These are phyloP conservation scores for Boletus barrowsii DNA, from an alignment of 768 basidiomycete species.

Conservation along the genomic window DNA sequence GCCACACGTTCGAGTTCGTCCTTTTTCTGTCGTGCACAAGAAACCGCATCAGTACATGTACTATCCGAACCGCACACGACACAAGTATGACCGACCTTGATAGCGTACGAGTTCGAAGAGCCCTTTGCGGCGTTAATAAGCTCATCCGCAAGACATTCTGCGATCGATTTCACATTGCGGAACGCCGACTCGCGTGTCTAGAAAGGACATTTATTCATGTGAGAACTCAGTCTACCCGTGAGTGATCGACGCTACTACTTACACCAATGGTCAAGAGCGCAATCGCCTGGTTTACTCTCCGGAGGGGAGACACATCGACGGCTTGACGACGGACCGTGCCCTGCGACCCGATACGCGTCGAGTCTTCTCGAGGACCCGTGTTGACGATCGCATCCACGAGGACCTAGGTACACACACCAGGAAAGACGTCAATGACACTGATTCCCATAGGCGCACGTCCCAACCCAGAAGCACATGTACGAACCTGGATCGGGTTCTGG, in stretches of 20 bases:
- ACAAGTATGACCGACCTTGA: conserved; percentile 64
- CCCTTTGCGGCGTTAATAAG: conserved; percentile 99
- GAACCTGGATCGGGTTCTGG: conserved; percentile 98
- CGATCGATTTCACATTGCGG: conserved; percentile 99
- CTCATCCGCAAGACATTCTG: conserved; percentile 98
- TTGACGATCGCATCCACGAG: conserved; percentile 99
- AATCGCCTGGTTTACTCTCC: conserved; percentile 97
- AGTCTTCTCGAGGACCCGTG: conserved; percentile 99
- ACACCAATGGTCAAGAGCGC: conserved; percentile 94
- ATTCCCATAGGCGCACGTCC: too few relatives aligned
- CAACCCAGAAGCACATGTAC: conserved; percentile 19
- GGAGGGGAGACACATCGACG: conserved; percentile 97
- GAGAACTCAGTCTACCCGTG: not conserved
- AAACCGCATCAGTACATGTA: not conserved
- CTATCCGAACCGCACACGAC: not conserved
- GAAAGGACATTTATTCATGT: not conserved
- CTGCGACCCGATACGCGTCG: conserved; percentile 99
- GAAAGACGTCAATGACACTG: not conserved
- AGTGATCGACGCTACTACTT: conserved; percentile 33
- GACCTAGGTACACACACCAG: conserved; percentile 46
- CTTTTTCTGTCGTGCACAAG: conserved; percentile 67
- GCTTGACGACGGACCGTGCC: conserved; percentile 99
- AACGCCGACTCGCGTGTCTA: conserved; percentile 99
- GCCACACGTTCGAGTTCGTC: conserved; percentile 99
- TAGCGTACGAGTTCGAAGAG: conserved; percentile 99